Evolutionary conservation across 257 asterid genomes (phyloP).

Genomic region (Rehmannia glutinosa): DNA sequence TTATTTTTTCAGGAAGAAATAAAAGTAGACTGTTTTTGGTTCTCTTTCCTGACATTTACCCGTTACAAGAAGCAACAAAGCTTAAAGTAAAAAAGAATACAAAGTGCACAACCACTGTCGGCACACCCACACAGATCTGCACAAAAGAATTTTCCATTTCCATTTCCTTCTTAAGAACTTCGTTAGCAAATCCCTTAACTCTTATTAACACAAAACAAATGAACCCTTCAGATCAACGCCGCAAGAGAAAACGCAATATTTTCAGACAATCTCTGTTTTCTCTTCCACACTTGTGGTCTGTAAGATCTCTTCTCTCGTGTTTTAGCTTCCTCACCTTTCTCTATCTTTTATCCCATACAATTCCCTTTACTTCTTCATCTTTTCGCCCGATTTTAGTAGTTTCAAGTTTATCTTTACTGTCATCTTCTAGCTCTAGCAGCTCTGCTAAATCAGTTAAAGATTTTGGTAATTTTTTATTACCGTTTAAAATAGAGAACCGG

Average conservation of each 20-base stretch:
- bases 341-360: conserved; percentile 37
- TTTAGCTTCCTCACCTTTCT: conserved; percentile 47
- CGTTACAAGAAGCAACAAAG: conserved; percentile 27
- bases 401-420: conserved; percentile 53
- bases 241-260: conserved; percentile 67
- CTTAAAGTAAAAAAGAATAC: neutral
- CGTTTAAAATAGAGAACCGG: conserved; percentile 51
- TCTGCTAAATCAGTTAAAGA: conserved; percentile 36
- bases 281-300: conserved; percentile 36
- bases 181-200: conserved; percentile 12
- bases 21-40: too few relatives aligned
- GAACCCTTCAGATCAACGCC: conserved; percentile 76
- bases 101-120: conserved; percentile 37
- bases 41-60: conserved; percentile 43
- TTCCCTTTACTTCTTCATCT: conserved; percentile 47
- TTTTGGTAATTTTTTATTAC: conserved; percentile 29
- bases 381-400: conserved; percentile 69
- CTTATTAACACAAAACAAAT: conserved; percentile 27
- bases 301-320: conserved; percentile 61
- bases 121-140: conserved; percentile 39
- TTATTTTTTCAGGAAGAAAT: too few relatives aligned
- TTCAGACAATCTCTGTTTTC: conserved; percentile 33
- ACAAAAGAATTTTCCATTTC: conserved; percentile 4
- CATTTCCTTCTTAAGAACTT: conserved; percentile 19
- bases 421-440: conserved; percentile 37